Conservation (phyloP, 225 moss, liverwort and hornwort species). For the Neckera pumila region DNA sequence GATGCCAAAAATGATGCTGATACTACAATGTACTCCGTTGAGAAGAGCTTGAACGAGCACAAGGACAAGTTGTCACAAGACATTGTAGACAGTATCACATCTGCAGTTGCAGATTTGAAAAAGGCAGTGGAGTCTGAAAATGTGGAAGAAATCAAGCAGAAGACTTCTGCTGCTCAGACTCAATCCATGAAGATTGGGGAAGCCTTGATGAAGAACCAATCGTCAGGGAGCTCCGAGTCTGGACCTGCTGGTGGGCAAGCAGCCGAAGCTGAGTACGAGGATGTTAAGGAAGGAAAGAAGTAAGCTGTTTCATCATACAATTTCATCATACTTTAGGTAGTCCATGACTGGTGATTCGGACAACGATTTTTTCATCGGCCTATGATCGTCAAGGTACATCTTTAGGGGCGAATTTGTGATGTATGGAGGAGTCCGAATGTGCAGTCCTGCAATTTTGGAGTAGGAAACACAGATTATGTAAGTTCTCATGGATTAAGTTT, state of each 20-base stretch:
- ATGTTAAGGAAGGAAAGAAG: conserved; percentile 68
- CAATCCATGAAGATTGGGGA: conserved; percentile 88
- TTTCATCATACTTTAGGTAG: background rate
- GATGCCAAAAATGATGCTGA: conserved; percentile 89
- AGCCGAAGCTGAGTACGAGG: conserved; percentile 77
- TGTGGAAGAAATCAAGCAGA: conserved; percentile 47
- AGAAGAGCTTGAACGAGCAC: conserved; percentile 74
- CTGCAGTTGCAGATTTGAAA: conserved; percentile 52
- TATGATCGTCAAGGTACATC: background rate
- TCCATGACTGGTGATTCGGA: background rate
- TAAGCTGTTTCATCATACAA: background rate
- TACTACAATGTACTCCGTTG: conserved; percentile 43
- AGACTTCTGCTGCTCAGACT: conserved; percentile 42
- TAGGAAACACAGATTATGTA: background rate
- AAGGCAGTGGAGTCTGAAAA: conserved; percentile 51
- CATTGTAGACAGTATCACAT: conserved; percentile 33
- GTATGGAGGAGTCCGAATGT: background rate
- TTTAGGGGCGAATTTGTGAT: background rate
- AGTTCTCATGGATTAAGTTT: background rate
- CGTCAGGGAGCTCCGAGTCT: conserved; percentile 14
- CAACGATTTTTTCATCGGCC: background rate
- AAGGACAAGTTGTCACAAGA: conserved; percentile 74
- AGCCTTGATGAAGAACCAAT: conserved; percentile 47
- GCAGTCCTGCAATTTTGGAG: conserved; percentile 16
- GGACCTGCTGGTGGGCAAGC: conserved; percentile 50